Conservation (phyloP, 805 yeast genomes). For the Debaryomyces maramus region DNA sequence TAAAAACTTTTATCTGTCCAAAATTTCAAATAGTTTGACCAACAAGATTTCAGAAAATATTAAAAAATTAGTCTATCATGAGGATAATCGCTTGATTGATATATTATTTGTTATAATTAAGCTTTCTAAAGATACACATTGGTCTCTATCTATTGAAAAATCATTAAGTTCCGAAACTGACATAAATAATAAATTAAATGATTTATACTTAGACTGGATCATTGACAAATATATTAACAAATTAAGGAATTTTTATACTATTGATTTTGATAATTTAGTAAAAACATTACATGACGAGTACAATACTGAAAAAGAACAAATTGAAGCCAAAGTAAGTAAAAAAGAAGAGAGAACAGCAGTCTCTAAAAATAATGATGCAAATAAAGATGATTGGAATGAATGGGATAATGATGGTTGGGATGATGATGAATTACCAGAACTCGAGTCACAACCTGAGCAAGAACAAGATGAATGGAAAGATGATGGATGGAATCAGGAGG, state of each 20-base stretch:
- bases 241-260: constrained; percentile 22
- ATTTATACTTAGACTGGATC: constrained; percentile 31
- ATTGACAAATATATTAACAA: constrained; percentile 32
- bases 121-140: constrained; percentile 10
- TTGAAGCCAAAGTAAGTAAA: constrained; percentile 2
- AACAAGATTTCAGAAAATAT: constrained; percentile 33
- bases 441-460: constrained; percentile 8
- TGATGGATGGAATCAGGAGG: constrained; percentile 4
- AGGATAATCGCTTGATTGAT: constrained; percentile 15
- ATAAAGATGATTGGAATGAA: constrained; percentile 18
- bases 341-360: background rate
- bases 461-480: constrained; percentile 23
- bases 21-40: constrained; percentile 29
- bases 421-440: constrained; percentile 3
- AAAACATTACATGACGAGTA: constrained; percentile 16
- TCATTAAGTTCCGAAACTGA: constrained; percentile 9
- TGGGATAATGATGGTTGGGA: constrained; percentile 14
- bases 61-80: constrained; percentile 17
- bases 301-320: constrained; percentile 8
- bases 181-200: constrained; percentile 24
- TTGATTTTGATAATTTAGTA: constrained; percentile 11
- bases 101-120: constrained; percentile 18
- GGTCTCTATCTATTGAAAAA: constrained; percentile 11
- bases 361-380: constrained; percentile 5
- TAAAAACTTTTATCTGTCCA: constrained; percentile 26